Base-by-base conservation (phyloP, 2,329 filamentous ascomycete species). In the Phialophora expanda region DNA sequence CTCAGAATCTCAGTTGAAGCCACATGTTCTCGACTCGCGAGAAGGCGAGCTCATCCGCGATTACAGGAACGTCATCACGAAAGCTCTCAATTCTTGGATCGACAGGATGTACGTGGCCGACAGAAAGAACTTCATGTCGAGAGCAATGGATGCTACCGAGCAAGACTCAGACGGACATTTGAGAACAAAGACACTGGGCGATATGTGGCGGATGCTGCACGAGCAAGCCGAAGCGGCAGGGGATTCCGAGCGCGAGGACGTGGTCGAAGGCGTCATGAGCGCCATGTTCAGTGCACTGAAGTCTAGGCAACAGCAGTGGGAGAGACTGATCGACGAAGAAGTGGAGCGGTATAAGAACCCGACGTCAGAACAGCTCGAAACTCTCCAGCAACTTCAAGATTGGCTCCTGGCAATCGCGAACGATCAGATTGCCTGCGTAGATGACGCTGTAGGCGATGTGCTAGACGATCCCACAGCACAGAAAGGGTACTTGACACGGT, bases 341-440 rank as follows among this genome's bases (percentile, higher is more conserved):
- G 89, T 89, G 22, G 81, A 83, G 57, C 90, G 88, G 73, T 96
- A 92, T 78, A 89, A 90, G 76, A 72, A 75, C 65, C 72, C 79
- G 66, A 73, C 80, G 65, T 75, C 77, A 14, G 80, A 82, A 20
- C 78, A 80, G 67, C 74, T 76, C 74, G 92, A 96, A 76, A 87
- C 90, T 2, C 82, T 97, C 30, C 91, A 96, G 76, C 78, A 84
- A 22, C 77, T 89, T 51, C 86, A 89, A 75, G 95, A 99, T 80
- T 99, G 94, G 93, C 89, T 99, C 63, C 89, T 99, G 61, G 93
- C 95, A 54, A 92, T 96, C 64, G 95, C 96, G 72, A 99, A 99
- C 80, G 95, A 99, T 79, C 95, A 99, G 78, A 98, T 99, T 76
- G 93, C 93, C 64, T 97, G 93, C 78, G 97, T 99, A 74, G 95